Base-by-base conservation (phyloP, 2,329 filamentous ascomycete genomes). In the Zarea fungicola region DNA sequence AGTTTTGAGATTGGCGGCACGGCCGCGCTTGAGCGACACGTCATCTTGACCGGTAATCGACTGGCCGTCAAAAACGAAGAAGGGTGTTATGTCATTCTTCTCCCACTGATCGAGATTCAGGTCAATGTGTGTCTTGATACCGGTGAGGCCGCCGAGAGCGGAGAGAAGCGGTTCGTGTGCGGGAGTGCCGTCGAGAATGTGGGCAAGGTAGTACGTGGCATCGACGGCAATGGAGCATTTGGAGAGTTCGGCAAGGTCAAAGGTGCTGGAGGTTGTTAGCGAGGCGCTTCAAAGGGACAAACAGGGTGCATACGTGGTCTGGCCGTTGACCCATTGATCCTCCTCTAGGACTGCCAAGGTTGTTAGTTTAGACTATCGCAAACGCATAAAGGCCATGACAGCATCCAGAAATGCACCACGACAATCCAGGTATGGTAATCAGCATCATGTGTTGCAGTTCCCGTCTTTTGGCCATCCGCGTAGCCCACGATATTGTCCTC, bases 61-160 rank as follows among this genome's bases (percentile, higher is more conserved):
- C 60, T 96, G 80, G 29, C 93, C 93, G 65, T 92, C 88, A 68
- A 99, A 99, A 44, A 99, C 77, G 65, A 99, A 97, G 54, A 95
- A 73, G 2, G 88, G 88, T n/a, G 75, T 81, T 45, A 95, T 84
- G 18, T 80, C 79, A 59, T 84, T 72, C 39, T 78, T 76, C 52
- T 81, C 80, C 75, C 93, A 89, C 51, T 75, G 73, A 52, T 86
- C 78, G 25, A 99, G 73, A 58, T 95, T 88, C 43, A 79, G 77
- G 62, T 88, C 81, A 54, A 99, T 85, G 60, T 86, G 85, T 55
- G 73, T 75, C 66, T 81, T 81, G 62, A 97, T 77, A 46, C 87
- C 87, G 52, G 92, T 93, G 53, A 92, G 78, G 50, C 93, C 93
- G 42, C 92, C 93, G 41, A 97, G 80, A 19, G 93, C 93, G 48